These are phyloP conservation scores for Podaxis pistillaris DNA, from an alignment of 768 basidiomycete genomes.

Conservation along the genomic window DNA sequence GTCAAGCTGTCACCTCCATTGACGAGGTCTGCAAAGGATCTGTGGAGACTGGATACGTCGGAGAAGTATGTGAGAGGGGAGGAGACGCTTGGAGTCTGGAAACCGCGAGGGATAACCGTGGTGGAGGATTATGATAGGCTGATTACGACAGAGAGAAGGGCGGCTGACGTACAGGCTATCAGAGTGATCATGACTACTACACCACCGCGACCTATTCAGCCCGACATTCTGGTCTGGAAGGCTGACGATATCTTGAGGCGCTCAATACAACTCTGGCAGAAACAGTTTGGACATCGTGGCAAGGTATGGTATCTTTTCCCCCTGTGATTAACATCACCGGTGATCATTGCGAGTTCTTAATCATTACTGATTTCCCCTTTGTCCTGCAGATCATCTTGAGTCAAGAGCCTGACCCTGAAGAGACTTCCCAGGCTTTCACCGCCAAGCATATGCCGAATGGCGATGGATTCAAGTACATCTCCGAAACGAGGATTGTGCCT, in stretches of 20 bases:
- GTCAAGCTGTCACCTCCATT: constrained; percentile 80
- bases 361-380: constrained; percentile 16
- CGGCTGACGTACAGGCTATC: constrained; percentile 90
- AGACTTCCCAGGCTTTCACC: constrained; percentile 33
- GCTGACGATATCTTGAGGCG: constrained; percentile 63
- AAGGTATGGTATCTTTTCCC: constrained; percentile 50
- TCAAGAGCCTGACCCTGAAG: constrained; percentile 68
- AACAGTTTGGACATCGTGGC: constrained; percentile 70
- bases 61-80: constrained; percentile 95
- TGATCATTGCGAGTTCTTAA: constrained; percentile 5
- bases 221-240: constrained; percentile 63
- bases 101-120: constrained; percentile 82
- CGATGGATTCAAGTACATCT: constrained; percentile 65
- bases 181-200: constrained; percentile 69
- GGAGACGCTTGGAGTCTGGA: constrained; percentile 80
- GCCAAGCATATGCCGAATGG: constrained; percentile 34
- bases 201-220: constrained; percentile 45
- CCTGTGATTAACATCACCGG: background rate
- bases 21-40: constrained; percentile 81
- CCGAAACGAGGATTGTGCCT: constrained; percentile 70
- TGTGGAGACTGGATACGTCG: constrained; percentile 94
- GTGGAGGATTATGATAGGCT: constrained; percentile 83
- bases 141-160: constrained; percentile 66
- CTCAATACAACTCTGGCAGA: constrained; percentile 80
- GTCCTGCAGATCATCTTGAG: constrained; percentile 68